Base-by-base conservation (phyloP, 2,329 filamentous ascomycete genomes). In the Bertia moriformis region DNA sequence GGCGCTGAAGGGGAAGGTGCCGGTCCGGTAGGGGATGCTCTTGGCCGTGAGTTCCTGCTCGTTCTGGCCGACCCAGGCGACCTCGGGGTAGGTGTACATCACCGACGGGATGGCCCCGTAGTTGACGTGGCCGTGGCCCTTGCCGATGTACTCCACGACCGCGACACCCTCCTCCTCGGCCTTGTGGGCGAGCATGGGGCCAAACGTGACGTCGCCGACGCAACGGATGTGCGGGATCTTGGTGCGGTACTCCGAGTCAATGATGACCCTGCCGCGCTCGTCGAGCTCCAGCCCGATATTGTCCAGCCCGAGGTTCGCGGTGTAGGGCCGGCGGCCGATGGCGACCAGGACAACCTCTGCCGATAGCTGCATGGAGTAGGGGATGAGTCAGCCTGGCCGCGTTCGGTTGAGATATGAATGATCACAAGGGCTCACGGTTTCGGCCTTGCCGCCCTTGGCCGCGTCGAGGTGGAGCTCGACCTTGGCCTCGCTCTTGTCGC, bases 11-110 rank as follows among this genome's bases (percentile, higher is more conserved):
- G 79, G 79, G 70, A 85, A 85, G 41, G 64, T 69, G 58, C 80
- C 80, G 54, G 75, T 62, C 50, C 76, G 78, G 69, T 83, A 84
- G 57, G 82, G 80, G 51, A 82, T 64, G 39, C 75, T 77, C 37
- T 72, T 68, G 42, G 71, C 71, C 66, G 84, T 83, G 45, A 84
- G 60, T 49, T 84, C 80, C 45, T 75, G 70, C 60, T 85, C 80
- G 58, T 73, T 83, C 61, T 83, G 78, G 38, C 80, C 80, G 30
- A 85, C 80, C 80, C 80, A 85, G 36, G 80, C 77, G 48, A 83
- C 80, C 57, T 85, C 80, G 4, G 80, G 80, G 62, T 84, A 76
- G 14, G 80, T 84, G 69, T 85, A 85, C 80, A 85, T 85, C 60
- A 85, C 80, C 24, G 75, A 80, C 47, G 80, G 80, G 52, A 84